Evolutionary conservation across 2,329 filamentous ascomycete genomes (phyloP).

Genomic region (Paecilomyces variotii): DNA sequence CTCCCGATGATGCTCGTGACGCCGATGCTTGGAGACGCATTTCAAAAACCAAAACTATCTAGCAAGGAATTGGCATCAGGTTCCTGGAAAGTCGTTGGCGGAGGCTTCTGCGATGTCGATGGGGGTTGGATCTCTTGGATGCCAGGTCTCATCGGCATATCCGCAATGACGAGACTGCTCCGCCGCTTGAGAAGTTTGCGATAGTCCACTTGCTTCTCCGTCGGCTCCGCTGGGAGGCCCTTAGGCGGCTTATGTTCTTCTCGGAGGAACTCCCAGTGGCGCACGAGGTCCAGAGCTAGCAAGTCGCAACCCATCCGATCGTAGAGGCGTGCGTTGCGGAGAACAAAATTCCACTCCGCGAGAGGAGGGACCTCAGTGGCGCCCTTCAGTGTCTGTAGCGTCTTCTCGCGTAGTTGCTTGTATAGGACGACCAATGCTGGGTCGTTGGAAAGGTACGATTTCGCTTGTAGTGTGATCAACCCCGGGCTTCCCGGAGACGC

Average conservation of each 20-base stretch:
- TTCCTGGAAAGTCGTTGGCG: constrained; percentile 77
- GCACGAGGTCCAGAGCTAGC: constrained; percentile 69
- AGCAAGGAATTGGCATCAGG: constrained; percentile 83
- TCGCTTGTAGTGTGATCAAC: constrained; percentile 52
- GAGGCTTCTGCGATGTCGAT: constrained; percentile 33
- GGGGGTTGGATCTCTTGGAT: constrained; percentile 29
- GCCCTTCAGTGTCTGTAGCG: constrained; percentile 74
- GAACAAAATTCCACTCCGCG: constrained; percentile 80
- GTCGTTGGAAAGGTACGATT: constrained; percentile 80
- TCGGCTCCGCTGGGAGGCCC: constrained; percentile 15
- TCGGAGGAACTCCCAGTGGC: constrained; percentile 44
- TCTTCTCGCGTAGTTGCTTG: constrained; percentile 72
- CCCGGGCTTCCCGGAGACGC: constrained; percentile 58
- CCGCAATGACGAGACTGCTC: constrained; percentile 72
- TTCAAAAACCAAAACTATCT: constrained; percentile 85
- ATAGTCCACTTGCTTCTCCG: constrained; percentile 46
- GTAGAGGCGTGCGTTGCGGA: constrained; percentile 77
- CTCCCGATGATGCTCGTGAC: not conserved
- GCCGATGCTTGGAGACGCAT: not conserved
- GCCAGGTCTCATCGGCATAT: constrained; percentile 44
- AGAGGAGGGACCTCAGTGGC: constrained; percentile 70
- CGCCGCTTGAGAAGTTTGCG: constrained; percentile 61
- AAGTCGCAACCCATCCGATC: constrained; percentile 90
- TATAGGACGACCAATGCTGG: constrained; percentile 84
- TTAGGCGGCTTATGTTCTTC: constrained; percentile 30